Evolutionary conservation across 495 filamentous ascomycete species (phyloP).

Genomic region (Hypomontagnella monticulosa): DNA sequence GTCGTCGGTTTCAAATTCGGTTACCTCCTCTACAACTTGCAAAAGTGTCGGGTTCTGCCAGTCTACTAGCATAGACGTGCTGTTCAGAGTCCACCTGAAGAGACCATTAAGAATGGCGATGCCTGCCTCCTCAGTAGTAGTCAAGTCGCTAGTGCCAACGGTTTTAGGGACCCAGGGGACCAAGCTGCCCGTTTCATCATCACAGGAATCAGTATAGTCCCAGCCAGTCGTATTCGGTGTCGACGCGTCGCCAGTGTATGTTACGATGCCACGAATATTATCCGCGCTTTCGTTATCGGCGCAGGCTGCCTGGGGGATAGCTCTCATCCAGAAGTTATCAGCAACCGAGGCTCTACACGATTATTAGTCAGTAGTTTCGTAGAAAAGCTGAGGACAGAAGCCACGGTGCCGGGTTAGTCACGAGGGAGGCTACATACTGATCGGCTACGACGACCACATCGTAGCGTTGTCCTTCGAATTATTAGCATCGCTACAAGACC

Average conservation of each 20-base stretch:
- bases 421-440: constrained; percentile 38
- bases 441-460: constrained; percentile 71
- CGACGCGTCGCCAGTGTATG: constrained; percentile 54
- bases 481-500: constrained; percentile 43
- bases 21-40: constrained; percentile 48
- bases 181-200: constrained; percentile 52
- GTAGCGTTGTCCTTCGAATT: constrained; percentile 64
- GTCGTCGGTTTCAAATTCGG: constrained; percentile 43
- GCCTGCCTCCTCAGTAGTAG: constrained; percentile 44
- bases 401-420: too few species aligned
- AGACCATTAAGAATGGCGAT: constrained; percentile 41
- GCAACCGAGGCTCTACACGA: constrained; percentile 27
- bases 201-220: constrained; percentile 49
- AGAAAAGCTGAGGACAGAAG: too few species aligned
- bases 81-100: constrained; percentile 56
- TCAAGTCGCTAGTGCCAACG: constrained; percentile 39
- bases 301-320: constrained; percentile 63
- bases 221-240: constrained; percentile 47
- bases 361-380: neutral
- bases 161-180: constrained; percentile 54
- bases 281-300: constrained; percentile 53
- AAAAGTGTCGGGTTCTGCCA: constrained; percentile 56
- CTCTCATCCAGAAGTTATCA: constrained; percentile 70
- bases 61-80: constrained; percentile 52
- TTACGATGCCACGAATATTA: constrained; percentile 67